Evolutionary conservation across 2,329 filamentous ascomycete genomes (phyloP), one percentile per base, ranked within the genome.

Genomic region (Xylariaceae sp.): DNA sequence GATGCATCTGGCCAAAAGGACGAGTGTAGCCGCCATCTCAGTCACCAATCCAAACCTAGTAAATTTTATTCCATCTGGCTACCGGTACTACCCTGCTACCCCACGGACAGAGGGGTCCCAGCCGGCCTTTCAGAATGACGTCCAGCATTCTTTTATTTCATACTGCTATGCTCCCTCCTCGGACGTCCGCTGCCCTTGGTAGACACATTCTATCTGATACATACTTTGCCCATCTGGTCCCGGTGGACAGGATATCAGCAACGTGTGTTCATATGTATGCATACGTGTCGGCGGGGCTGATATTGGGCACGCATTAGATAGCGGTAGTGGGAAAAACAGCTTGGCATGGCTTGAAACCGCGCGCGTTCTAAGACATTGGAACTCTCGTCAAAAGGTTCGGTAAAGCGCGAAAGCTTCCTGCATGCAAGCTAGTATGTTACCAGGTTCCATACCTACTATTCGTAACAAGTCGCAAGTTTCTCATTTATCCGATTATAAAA

Each of bases 241-340:
- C n/a, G n/a, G n/a, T n/a, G n/a, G n/a, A n/a, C n/a, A n/a, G n/a
- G n/a, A n/a, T n/a, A n/a, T n/a, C n/a, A n/a, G 40, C 21, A 19
- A 16, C 6, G 17, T 58, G 33, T n/a, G 33, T 41, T 36, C 19
- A 12, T 44, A 44, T 29, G 44, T 58, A 17, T 40, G 45, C 44
- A 43, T 50, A 55, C 55, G 55, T 44, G 56, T 55, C 56, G 40
- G 56, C 23, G 46, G 47, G 33, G 47, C n/a, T n/a, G n/a, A n/a
- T n/a, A n/a, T n/a, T n/a, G n/a, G n/a, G n/a, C n/a, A n/a, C n/a
- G n/a, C n/a, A n/a, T n/a, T n/a, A n/a, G n/a, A n/a, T n/a, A n/a
- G 24, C 47, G 12, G 28, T 54, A 28, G 45, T 46, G 51, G 29
- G 46, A 47, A 55, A 46, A 29, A 40, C 28, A 50, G 28, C 51